Conservation (phyloP, 495 filamentous ascomycete species). For the Podospora australis region DNA sequence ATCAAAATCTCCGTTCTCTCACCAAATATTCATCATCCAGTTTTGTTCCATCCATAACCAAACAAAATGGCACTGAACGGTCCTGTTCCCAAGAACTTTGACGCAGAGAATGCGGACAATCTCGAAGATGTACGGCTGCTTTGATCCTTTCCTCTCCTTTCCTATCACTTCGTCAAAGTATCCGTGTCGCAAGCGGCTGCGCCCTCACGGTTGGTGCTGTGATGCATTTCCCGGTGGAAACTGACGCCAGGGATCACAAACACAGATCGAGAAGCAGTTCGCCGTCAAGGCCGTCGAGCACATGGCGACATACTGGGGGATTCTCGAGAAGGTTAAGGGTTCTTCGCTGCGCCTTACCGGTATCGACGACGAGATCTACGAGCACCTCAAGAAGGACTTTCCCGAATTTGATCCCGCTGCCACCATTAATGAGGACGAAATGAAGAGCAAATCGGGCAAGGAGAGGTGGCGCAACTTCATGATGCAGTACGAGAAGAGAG, state of each 20-base stretch:
- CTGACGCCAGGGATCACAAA: neutral
- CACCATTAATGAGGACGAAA: conserved; percentile 81
- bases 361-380: conserved; percentile 89
- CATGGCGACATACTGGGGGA: conserved; percentile 92
- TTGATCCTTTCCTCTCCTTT: neutral
- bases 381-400: conserved; percentile 78
- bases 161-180: neutral
- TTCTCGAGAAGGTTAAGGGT: conserved; percentile 83
- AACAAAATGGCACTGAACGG: conserved; percentile 5
- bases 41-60: too few species aligned
- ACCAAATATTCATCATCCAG: neutral
- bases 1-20: too few species aligned
- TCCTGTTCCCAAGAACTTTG: conserved; percentile 33
- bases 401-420: conserved; percentile 81
- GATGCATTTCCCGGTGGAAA: neutral
- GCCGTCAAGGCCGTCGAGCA: conserved; percentile 97
- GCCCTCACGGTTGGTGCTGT: neutral
- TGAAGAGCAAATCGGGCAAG: conserved; percentile 98
- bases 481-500: conserved; percentile 83
- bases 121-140: conserved; percentile 39
- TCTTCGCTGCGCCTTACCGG: conserved; percentile 83
- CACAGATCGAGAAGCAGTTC: conserved; percentile 97
- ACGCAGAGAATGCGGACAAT: conserved; percentile 43
- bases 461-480: conserved; percentile 94
- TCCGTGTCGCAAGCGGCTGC: too few species aligned